These are phyloP conservation scores for Bothriochloa decipiens DNA, from an alignment of 176 grass and related monocot species.

Conservation along the genomic window DNA sequence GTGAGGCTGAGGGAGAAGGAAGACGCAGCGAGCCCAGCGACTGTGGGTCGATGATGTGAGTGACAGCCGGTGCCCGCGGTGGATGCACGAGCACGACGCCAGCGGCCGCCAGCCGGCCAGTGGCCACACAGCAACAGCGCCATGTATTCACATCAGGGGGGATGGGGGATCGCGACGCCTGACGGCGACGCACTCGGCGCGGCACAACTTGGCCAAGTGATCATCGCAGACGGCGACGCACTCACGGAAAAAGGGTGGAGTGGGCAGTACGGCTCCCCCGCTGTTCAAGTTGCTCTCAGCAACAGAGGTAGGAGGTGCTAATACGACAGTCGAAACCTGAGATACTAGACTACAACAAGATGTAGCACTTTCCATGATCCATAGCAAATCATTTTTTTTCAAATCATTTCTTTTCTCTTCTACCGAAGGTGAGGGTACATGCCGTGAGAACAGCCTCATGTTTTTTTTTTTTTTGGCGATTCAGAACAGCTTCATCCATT, in stretches of 20 bases:
- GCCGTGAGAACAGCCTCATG: too few relatives aligned
- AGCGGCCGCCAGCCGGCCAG: not conserved
- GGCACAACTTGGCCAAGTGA: not conserved
- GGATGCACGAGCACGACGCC: conserved; percentile 26
- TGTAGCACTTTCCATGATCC: too few relatives aligned
- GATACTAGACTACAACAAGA: too few relatives aligned
- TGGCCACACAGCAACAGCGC: not conserved
- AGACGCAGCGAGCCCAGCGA: not conserved
- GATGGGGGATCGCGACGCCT: not conserved
- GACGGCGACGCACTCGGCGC: conserved; percentile 33
- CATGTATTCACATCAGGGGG: not conserved
- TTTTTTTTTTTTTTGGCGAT: too few relatives aligned
- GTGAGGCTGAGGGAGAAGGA: not conserved
- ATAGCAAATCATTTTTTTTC: too few relatives aligned
- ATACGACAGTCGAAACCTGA: too few relatives aligned
- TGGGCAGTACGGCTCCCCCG: not conserved
- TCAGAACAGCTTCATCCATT: too few relatives aligned
- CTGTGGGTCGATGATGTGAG: not conserved
- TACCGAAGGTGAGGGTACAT: too few relatives aligned
- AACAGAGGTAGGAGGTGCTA: too few relatives aligned
- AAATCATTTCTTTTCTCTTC: too few relatives aligned
- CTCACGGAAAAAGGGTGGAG: not conserved
- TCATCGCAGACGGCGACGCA: not conserved
- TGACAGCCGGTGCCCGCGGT: conserved; percentile 30
- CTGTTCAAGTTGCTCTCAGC: too few relatives aligned